A percentile compares a stretch with the other conserved stretches of the same genome.
Conservation (phyloP, 805 yeast genomes). For the Kodamaea kakaduensis region DNA sequence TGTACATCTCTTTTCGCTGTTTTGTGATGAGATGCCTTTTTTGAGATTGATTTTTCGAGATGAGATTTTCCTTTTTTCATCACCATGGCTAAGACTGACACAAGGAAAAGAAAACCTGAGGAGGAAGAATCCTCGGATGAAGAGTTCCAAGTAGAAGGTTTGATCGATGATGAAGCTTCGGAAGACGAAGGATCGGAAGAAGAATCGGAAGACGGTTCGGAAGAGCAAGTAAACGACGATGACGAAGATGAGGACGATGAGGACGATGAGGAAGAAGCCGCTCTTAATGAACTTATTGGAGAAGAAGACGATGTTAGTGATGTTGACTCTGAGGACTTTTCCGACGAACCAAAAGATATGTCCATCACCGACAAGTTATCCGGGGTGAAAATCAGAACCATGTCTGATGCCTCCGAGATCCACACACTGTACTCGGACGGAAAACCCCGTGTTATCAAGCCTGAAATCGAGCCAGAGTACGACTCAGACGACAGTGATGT, state of each 20-base stretch:
- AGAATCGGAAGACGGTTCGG: slow-evolving; percentile 12
- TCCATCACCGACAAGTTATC: slow-evolving; percentile 54
- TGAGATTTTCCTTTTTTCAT: no score
- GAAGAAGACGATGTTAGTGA: slow-evolving; percentile 47
- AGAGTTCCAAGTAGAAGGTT: slow-evolving; percentile 33
- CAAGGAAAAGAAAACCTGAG: slow-evolving; percentile 15
- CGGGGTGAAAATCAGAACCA: slow-evolving; percentile 49
- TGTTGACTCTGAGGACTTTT: slow-evolving; percentile 43
- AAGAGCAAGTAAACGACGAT: slow-evolving; percentile 15
- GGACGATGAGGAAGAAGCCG: slow-evolving; percentile 55
- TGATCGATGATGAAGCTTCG: slow-evolving; percentile 41
- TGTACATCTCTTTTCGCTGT: no score
- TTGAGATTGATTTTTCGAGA: no score
- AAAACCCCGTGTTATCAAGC: slow-evolving; percentile 66
- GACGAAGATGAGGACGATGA: slow-evolving; percentile 27
- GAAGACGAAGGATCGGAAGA: slow-evolving; percentile 25
- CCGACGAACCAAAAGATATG: slow-evolving; percentile 51
- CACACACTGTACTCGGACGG: slow-evolving; percentile 71
- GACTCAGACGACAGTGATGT: slow-evolving; percentile 91
- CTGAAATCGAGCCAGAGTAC: slow-evolving; percentile 92
- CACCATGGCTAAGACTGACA: slow-evolving; percentile 11
- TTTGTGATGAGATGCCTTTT: no score
- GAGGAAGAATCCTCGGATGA: slow-evolving; percentile 25
- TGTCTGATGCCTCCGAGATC: slow-evolving; percentile 36
- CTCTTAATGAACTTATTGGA: slow-evolving; percentile 57